These are phyloP conservation scores for Coccinonectria pachysandricola DNA, from an alignment of 2,329 filamentous ascomycete species.

Conservation along the genomic window DNA sequence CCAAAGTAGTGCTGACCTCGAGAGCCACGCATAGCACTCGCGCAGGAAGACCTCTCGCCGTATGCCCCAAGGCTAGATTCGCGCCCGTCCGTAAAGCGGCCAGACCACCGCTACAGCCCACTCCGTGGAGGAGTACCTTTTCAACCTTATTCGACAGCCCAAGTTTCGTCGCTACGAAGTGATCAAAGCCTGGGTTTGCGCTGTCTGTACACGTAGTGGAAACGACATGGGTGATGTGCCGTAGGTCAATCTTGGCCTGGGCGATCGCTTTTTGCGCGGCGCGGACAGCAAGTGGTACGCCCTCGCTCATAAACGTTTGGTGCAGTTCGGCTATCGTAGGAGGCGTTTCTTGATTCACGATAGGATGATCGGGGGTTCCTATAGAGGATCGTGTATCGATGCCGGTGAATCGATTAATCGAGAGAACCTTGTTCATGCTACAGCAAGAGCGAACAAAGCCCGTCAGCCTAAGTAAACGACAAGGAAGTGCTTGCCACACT, in stretches of 20 bases:
- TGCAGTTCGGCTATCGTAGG: slow-evolving; percentile 48
- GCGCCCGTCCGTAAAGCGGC: slow-evolving; percentile 53
- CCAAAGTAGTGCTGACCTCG: slow-evolving; percentile 50
- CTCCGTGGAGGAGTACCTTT: slow-evolving; percentile 54
- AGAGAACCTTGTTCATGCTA: slow-evolving; percentile 53
- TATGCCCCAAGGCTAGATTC: slow-evolving; percentile 54
- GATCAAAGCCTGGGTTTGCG: slow-evolving; percentile 59
- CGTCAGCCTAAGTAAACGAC: too few species aligned
- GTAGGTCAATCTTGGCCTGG: slow-evolving; percentile 40
- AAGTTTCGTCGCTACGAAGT: slow-evolving; percentile 49
- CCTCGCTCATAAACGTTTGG: slow-evolving; percentile 43
- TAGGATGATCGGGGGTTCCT: slow-evolving; percentile 48
- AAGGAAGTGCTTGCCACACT: too few species aligned
- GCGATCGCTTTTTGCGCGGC: slow-evolving; percentile 45
- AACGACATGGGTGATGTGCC: slow-evolving; percentile 55
- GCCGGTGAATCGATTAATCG: slow-evolving; percentile 55
- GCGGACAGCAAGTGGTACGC: slow-evolving; percentile 45
- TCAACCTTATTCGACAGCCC: slow-evolving; percentile 49
- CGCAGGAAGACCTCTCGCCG: slow-evolving; percentile 47
- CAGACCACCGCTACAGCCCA: slow-evolving; percentile 56
- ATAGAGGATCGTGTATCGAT: slow-evolving; percentile 54
- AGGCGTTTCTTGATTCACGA: slow-evolving; percentile 43
- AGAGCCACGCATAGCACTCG: slow-evolving; percentile 55
- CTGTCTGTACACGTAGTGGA: slow-evolving; percentile 60
- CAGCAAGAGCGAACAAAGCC: too few species aligned